Base-by-base conservation (phyloP, 2,329 filamentous ascomycete species). In the Ophiostoma populinum region DNA sequence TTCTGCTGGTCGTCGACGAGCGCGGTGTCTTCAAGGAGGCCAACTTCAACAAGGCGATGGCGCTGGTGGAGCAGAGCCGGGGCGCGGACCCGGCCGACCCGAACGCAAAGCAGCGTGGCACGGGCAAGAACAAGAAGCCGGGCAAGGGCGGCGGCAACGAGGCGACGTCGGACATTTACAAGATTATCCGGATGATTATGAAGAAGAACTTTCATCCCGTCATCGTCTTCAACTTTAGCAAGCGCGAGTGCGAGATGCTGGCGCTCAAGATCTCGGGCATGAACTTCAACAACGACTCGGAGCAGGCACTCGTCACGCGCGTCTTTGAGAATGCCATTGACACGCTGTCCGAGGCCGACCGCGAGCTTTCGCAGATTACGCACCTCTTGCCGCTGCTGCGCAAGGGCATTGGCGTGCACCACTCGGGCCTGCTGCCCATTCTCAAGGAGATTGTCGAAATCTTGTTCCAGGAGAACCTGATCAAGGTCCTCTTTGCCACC, bases 221-320 rank as follows among this genome's bases (percentile, higher is more conserved):
- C 48, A 98, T 98, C 52, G 85, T 98, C 25, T 98, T 98, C 70
- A 95, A 87, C 57, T 98, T 98, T 62, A 94, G 86, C 66, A 98
- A 98, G 62, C 71, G 87, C 45, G 87, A 95, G 49, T 94, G 87
- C 53, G 90, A 98, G 58, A 75, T 76, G 42, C 75, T 90, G 55
- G 90, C 90, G 2, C 63, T 98, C 31, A 72, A 83, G 46, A 86
- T 94, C 60, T 87, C 76, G 35, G 70, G 73, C 41, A 70, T 95
- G 50, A 76, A 81, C 31, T 94, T 98, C 68, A 98, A 98, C 58
- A 85, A 93, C 45, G 83, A 93, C 16, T 86, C 82, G 0, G 90
- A 98, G 56, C 92, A 93, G 55, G 75, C 74, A 17, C 85, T 95
- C 79, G 90, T 98, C 1, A 71, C 72, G 37, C 92, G 90, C 49